Conservation (phyloP, 257 asterid species). For the Solanum boliviense region DNA sequence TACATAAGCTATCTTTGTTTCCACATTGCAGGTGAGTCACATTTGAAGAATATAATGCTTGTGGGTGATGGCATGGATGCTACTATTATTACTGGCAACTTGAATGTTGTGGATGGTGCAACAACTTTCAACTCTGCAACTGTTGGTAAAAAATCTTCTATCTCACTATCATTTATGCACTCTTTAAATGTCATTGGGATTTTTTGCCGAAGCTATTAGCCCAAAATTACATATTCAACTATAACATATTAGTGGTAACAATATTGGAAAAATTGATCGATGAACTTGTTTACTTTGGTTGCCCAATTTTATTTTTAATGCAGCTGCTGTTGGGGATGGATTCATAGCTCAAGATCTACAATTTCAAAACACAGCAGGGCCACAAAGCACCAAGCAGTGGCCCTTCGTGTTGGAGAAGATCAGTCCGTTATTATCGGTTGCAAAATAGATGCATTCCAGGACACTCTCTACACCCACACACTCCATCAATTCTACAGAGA, state of each 20-base stretch:
- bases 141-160: constrained; percentile 8
- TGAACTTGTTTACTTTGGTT: too few relatives aligned
- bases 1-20: neutral
- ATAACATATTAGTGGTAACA: too few relatives aligned
- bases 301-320: neutral
- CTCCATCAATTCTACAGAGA: constrained; percentile 19
- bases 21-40: constrained; percentile 43
- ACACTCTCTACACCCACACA: constrained; percentile 27
- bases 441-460: constrained; percentile 15
- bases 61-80: constrained; percentile 28
- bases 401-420: constrained; percentile 39
- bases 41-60: constrained; percentile 21
- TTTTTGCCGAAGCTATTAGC: too few relatives aligned
- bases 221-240: too few relatives aligned
- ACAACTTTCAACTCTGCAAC: constrained; percentile 22
- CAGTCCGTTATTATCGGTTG: constrained; percentile 38
- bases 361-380: constrained; percentile 42
- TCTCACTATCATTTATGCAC: too few relatives aligned
- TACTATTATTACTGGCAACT: constrained; percentile 22
- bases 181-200: too few relatives aligned
- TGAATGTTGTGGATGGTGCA: constrained; percentile 19
- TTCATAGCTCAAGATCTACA: constrained; percentile 46
- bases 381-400: constrained; percentile 47
- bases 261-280: neutral
- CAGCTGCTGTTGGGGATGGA: constrained; percentile 41